Evolutionary conservation across 2,329 filamentous ascomycete species (phyloP).

Genomic region (Claviceps africana): DNA sequence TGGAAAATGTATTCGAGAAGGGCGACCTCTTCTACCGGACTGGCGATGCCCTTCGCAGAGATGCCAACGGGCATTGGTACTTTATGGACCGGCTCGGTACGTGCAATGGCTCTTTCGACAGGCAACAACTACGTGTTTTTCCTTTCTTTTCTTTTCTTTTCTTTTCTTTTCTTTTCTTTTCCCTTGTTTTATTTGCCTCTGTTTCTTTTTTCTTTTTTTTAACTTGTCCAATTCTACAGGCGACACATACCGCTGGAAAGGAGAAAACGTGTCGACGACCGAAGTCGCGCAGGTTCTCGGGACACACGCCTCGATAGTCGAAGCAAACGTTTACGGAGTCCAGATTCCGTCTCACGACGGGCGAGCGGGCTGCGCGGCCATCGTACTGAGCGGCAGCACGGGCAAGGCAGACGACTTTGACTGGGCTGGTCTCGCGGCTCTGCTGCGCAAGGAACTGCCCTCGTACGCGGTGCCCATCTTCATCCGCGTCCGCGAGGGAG

Average conservation of each 20-base stretch:
- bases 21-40: slow-evolving; percentile 57
- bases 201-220: neutral
- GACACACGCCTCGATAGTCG: slow-evolving; percentile 40
- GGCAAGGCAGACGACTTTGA: slow-evolving; percentile 36
- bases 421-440: slow-evolving; percentile 36
- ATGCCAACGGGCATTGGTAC: slow-evolving; percentile 51
- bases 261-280: slow-evolving; percentile 52
- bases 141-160: neutral
- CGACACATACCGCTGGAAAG: slow-evolving; percentile 65
- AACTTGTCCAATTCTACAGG: neutral
- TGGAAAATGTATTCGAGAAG: slow-evolving; percentile 31
- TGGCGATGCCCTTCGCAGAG: slow-evolving; percentile 50
- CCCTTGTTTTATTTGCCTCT: too few relatives aligned
- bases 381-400: slow-evolving; percentile 41
- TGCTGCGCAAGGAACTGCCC: slow-evolving; percentile 43
- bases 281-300: slow-evolving; percentile 54
- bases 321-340: slow-evolving; percentile 61
- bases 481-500: slow-evolving; percentile 2
- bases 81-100: slow-evolving; percentile 40
- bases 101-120: too few relatives aligned
- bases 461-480: slow-evolving; percentile 62
- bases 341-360: slow-evolving; percentile 52
- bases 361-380: slow-evolving; percentile 49
- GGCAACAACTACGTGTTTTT: too few relatives aligned
- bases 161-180: neutral